Evolutionary conservation across 345 rosid species (phyloP).

Genomic region (Heritiera littoralis): DNA sequence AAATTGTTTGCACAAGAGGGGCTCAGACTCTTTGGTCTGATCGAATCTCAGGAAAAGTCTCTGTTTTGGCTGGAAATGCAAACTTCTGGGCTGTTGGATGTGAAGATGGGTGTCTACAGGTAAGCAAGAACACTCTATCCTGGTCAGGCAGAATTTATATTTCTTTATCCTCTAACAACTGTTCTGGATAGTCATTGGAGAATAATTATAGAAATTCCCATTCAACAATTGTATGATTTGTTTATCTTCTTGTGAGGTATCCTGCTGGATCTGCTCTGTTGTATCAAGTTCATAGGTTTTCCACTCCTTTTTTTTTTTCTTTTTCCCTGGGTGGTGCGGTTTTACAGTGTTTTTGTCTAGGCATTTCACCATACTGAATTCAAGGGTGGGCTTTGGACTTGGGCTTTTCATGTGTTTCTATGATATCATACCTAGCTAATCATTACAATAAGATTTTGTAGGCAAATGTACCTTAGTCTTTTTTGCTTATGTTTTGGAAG

Average conservation of each 20-base stretch:
- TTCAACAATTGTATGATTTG: background rate
- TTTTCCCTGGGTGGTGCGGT: background rate
- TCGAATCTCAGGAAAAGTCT: constrained; percentile 80
- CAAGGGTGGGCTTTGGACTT: background rate
- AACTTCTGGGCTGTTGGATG: constrained; percentile 99
- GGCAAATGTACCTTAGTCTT: background rate
- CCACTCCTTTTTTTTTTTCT: background rate
- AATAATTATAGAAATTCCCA: too few relatives aligned
- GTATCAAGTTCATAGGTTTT: background rate
- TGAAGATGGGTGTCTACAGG: constrained; percentile 97
- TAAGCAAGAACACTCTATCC: constrained; percentile 24
- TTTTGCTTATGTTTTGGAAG: constrained; percentile 41
- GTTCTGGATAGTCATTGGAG: background rate
- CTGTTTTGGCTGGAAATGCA: constrained; percentile 94
- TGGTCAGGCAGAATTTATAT: background rate
- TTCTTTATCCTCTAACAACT: background rate
- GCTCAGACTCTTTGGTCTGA: constrained; percentile 87
- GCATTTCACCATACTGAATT: background rate
- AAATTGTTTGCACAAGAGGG: constrained; percentile 71
- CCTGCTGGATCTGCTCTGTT: background rate
- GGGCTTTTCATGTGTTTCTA: constrained; percentile 13
- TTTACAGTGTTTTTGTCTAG: background rate
- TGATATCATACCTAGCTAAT: background rate
- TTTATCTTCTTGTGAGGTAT: background rate
- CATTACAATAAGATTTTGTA: background rate